phyloP scores from a whole-genome alignment of 2,329 filamentous ascomycete genomes.

The Aspergillus sp. region DNA sequence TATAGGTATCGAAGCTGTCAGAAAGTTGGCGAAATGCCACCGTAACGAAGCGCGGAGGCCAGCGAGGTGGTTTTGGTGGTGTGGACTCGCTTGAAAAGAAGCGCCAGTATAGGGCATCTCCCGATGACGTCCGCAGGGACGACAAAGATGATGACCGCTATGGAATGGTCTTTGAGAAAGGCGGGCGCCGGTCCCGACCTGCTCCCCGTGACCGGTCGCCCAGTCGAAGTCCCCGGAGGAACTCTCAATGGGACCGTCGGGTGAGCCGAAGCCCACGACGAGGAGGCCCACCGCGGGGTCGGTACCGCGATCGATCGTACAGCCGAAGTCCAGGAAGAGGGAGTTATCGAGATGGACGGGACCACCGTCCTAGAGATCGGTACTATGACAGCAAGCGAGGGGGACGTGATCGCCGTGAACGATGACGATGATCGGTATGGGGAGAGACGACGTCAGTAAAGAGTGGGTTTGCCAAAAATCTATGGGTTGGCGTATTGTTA shows the following conservation, averaged over 20 bases:
- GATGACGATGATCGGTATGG: constrained; percentile 21
- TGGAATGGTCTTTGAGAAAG: constrained; percentile 67
- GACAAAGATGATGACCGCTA: constrained; percentile 48
- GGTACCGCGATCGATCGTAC: constrained; percentile 32
- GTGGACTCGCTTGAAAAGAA: constrained; percentile 82
- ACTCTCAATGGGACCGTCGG: constrained; percentile 23
- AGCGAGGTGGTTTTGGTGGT: constrained; percentile 77
- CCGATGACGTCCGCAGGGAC: constrained; percentile 39
- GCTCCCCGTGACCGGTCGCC: constrained; percentile 21
- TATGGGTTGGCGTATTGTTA: constrained; percentile 1
- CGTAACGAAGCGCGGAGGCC: constrained; percentile 65
- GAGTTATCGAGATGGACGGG: constrained; percentile 21
- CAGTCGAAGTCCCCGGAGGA: constrained; percentile 41
- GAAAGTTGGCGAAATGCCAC: constrained; percentile 82
- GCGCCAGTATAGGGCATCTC: constrained; percentile 73
- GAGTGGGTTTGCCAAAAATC: not conserved
- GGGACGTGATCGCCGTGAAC: constrained; percentile 13
- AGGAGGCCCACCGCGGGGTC: constrained; percentile 18
- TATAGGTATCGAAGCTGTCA: constrained; percentile 62
- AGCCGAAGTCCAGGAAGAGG: constrained; percentile 22
- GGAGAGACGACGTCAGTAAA: constrained; percentile 18
- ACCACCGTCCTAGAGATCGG: constrained; percentile 23
- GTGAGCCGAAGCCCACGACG: constrained; percentile 21
- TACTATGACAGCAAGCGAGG: constrained; percentile 27
- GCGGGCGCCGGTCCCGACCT: constrained; percentile 10